These are phyloP conservation scores for Myrmaecium sp. DNA, from an alignment of 2,329 filamentous ascomycete genomes.

Conservation along the genomic window DNA sequence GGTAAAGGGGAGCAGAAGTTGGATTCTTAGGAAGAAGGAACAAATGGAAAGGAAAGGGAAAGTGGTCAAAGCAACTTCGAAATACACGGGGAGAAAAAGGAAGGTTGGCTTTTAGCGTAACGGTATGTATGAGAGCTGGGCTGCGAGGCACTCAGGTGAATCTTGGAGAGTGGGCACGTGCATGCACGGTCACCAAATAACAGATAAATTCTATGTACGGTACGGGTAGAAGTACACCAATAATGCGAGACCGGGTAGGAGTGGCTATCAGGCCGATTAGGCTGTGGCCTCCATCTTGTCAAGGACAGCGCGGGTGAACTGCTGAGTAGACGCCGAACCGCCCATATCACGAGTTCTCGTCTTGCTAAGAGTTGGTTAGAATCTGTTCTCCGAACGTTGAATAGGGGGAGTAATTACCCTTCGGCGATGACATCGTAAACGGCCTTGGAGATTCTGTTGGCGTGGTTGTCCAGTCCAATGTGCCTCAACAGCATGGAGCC, in stretches of 20 bases:
- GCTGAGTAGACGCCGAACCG: constrained; percentile 71
- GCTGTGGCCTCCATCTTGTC: constrained; percentile 67
- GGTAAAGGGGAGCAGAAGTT: constrained; percentile 65
- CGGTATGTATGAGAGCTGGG: too few species aligned
- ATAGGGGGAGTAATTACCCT: constrained; percentile 44
- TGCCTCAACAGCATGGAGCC: constrained; percentile 96
- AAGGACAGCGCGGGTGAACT: constrained; percentile 89
- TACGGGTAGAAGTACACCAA: constrained; percentile 2
- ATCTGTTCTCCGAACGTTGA: not conserved
- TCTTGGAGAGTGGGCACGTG: not conserved
- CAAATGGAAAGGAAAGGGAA: constrained; percentile 93
- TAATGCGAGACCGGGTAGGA: too few species aligned
- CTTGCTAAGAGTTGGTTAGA: constrained; percentile 41
- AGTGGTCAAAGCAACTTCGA: constrained; percentile 78
- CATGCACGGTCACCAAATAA: not conserved
- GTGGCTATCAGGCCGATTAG: too few species aligned
- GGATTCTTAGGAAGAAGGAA: constrained; percentile 75
- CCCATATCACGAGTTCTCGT: constrained; percentile 92
- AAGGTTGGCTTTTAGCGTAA: constrained; percentile 59
- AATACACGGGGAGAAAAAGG: constrained; percentile 85
- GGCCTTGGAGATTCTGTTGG: constrained; percentile 91
- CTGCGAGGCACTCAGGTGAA: not conserved
- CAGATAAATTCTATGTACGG: not conserved
- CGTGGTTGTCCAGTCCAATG: constrained; percentile 92
- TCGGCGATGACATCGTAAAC: constrained; percentile 72